A percentile compares a stretch with the other conserved stretches of the same genome.
These are phyloP conservation scores for Metschnikowia drakensbergensis DNA, from an alignment of 805 yeast species.

Conservation along the genomic window DNA sequence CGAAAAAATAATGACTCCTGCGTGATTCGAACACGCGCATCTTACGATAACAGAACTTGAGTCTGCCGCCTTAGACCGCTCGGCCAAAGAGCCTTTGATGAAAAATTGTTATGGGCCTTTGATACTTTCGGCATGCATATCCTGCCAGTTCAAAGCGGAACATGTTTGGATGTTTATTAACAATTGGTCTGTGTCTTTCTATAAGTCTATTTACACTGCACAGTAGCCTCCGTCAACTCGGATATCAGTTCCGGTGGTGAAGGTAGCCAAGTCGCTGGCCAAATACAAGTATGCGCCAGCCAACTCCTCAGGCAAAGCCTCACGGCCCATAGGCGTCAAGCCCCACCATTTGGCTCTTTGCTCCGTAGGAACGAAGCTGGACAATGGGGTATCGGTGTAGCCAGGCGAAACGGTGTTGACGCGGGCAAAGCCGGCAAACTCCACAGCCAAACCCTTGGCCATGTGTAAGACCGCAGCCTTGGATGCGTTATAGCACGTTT, in stretches of 20 bases:
- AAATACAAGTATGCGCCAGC: conserved; percentile 23
- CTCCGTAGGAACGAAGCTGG: conserved; percentile 19
- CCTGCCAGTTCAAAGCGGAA: too few species aligned
- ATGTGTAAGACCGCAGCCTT: conserved; percentile 22
- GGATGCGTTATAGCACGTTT: conserved; percentile 47
- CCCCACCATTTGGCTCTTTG: conserved; percentile 24
- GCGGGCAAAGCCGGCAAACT: conserved; percentile 21
- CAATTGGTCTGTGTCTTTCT: too few species aligned
- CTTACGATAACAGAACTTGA: too few species aligned
- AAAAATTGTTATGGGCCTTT: too few species aligned
- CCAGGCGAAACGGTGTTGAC: conserved; percentile 23
- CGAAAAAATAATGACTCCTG: too few species aligned
- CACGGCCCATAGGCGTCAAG: conserved; percentile 22
- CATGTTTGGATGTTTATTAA: too few species aligned
- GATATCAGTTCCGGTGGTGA: conserved; percentile 22
- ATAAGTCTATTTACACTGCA: conserved; percentile 10
- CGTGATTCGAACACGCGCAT: too few species aligned
- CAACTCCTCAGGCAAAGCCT: conserved; percentile 21
- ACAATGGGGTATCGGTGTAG: conserved; percentile 21
- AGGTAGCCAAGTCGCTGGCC: conserved; percentile 22
- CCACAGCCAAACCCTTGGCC: conserved; percentile 23
- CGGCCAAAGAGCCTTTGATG: too few species aligned
- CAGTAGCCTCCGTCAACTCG: conserved; percentile 24
- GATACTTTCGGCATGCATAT: too few species aligned
- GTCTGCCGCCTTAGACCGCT: too few species aligned